Percentiles rank a stretch among this genome's conserved stretches.
phyloP scores from a whole-genome alignment of 768 basidiomycete species.

The Rhodotorula babjevae region DNA sequence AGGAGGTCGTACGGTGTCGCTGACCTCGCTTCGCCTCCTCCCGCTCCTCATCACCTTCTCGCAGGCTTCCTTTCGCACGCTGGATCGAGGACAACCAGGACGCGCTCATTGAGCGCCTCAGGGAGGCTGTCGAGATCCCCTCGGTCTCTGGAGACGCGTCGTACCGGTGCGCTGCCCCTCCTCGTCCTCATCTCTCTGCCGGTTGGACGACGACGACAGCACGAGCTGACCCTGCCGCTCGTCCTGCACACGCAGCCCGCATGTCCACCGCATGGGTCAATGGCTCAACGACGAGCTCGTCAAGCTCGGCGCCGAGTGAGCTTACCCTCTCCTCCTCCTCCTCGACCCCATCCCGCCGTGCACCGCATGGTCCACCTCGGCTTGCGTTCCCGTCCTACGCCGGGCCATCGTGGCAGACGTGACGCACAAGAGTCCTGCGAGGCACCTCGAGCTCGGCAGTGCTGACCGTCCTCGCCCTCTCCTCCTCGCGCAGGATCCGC shows the following conservation, averaged over 20 bases:
- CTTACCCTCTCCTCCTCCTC: background rate
- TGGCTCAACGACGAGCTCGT: constrained; percentile 73
- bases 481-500: constrained; percentile 54
- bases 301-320: constrained; percentile 57
- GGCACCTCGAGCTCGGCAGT: no score
- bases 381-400: no score
- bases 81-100: constrained; percentile 68
- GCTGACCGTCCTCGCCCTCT: no score
- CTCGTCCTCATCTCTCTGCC: background rate
- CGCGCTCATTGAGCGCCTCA: constrained; percentile 56
- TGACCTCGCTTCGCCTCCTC: background rate
- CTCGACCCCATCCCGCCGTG: no score
- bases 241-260: background rate
- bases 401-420: no score
- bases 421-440: no score
- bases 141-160: constrained; percentile 9
- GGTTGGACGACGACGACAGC: background rate
- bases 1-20: background rate
- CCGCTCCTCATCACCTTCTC: background rate
- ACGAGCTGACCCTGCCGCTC: background rate
- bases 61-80: constrained; percentile 31
- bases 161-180: constrained; percentile 3
- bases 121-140: constrained; percentile 39
- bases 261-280: constrained; percentile 60
- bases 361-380: background rate